A percentile compares a stretch with the other conserved stretches of the same genome.
These are phyloP conservation scores for Rhododendron griersonianum DNA, from an alignment of 148 eudicot genomes.

Conservation along the genomic window DNA sequence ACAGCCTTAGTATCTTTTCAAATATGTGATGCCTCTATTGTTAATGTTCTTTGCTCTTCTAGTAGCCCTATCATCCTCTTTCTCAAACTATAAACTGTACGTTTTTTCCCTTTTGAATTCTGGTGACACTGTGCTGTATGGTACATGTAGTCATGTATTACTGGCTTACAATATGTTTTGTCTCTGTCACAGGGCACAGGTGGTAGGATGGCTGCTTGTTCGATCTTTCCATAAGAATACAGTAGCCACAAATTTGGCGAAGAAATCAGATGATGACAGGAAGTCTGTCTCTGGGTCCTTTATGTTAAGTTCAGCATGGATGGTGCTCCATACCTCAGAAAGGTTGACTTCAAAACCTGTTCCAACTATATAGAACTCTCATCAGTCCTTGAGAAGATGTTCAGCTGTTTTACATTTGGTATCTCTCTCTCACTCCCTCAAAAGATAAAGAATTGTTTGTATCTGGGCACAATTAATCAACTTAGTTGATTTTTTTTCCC, in stretches of 20 bases:
- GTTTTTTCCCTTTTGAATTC: not conserved
- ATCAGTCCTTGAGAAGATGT: too few species aligned
- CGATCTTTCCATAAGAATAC: conserved; percentile 78
- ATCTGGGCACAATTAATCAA: too few species aligned
- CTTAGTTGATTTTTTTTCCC: not conserved
- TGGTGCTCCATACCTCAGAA: conserved; percentile 85
- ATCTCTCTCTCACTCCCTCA: too few species aligned
- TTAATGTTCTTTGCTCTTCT: not conserved
- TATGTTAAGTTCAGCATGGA: conserved; percentile 66
- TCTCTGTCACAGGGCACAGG: conserved; percentile 56
- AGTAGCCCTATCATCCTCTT: not conserved
- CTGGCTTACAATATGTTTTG: not conserved
- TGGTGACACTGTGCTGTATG: not conserved
- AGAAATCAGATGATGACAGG: too few species aligned
- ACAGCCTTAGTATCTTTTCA: not conserved
- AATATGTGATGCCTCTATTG: not conserved
- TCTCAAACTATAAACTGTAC: not conserved
- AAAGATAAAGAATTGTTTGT: not conserved
- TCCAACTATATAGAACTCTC: conserved; percentile 31
- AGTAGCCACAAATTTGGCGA: conserved; percentile 30
- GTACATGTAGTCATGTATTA: not conserved
- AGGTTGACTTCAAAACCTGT: conserved; percentile 73
- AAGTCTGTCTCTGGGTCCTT: conserved; percentile 23
- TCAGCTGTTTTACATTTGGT: too few species aligned
- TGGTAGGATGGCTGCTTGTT: conserved; percentile 91